These are phyloP conservation scores for Luzula sylvatica DNA, from an alignment of 176 grass and related monocot genomes.

Conservation along the genomic window DNA sequence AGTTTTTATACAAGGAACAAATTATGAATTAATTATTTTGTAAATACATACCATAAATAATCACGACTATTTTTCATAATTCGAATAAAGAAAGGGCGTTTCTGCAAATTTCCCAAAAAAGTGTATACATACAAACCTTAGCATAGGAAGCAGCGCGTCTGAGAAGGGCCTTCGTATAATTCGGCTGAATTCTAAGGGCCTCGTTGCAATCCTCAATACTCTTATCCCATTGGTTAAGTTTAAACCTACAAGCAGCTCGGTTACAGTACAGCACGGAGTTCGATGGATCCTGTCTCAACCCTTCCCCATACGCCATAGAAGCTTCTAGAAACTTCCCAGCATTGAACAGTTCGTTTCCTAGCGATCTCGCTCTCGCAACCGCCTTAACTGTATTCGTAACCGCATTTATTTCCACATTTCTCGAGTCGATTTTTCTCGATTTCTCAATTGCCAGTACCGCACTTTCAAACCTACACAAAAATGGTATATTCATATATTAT, in stretches of 20 bases:
- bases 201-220: conserved; percentile 88
- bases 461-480: conserved; percentile 64
- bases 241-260: conserved; percentile 83
- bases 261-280: conserved; percentile 92
- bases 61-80: no score
- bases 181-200: conserved; percentile 77
- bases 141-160: conserved; percentile 78
- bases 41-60: no score
- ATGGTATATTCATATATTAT: background rate
- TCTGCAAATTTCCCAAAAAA: no score
- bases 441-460: conserved; percentile 65
- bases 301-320: conserved; percentile 76
- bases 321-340: conserved; percentile 72
- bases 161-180: conserved; percentile 93
- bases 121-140: conserved; percentile 41
- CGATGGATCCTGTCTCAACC: conserved; percentile 58
- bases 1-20: no score
- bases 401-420: conserved; percentile 44
- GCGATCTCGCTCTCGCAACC: conserved; percentile 55
- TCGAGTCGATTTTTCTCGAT: conserved; percentile 55
- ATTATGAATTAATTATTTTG: no score
- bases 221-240: conserved; percentile 88
- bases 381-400: conserved; percentile 60
- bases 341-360: conserved; percentile 91
- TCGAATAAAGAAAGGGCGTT: no score